Base-by-base conservation (phyloP, 768 basidiomycete genomes). In the Kwoniella newhampshirensis region DNA sequence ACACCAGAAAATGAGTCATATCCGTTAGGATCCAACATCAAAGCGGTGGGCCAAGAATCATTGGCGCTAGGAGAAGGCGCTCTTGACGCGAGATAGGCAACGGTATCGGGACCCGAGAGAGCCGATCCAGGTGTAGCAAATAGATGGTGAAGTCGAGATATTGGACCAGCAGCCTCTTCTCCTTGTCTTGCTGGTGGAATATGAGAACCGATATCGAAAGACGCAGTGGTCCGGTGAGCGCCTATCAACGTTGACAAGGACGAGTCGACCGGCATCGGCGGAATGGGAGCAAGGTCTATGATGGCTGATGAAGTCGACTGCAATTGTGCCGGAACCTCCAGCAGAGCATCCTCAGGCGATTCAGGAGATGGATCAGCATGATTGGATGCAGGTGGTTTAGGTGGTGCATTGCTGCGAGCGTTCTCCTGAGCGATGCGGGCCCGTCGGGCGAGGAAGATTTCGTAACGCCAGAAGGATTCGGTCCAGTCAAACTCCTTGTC, bases 401-500 rank as follows among this genome's bases (percentile, higher is more conserved):
- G 25, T 25, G 18, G 18, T 15, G 26, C 37, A n/a, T n/a, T n/a
- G n/a, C n/a, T n/a, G n/a, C n/a, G n/a, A n/a, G n/a, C n/a, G n/a
- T n/a, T n/a, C n/a, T n/a, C n/a, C n/a, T n/a, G n/a, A n/a, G n/a
- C n/a, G 11, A 37, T 40, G 4, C 47, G 47, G 15, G 47, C 32
- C 28, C 53, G 53, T 6, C 53, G 28, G 4, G 53, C 45, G 21
- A 54, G 44, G 32, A 54, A 39, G 11, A 56, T 35, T 23, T 56
- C 54, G 27, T 56, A 56, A 13, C 54, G 46, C 54, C 54, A 56
- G 40, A 56, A 56, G 7, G 54, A 56, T 21, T 56, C 54, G 20
- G 45, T 56, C 46, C 45, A 56, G 21, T 56, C 54, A 21, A 56
- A 56, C 13, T 56, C 54, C 28, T 48, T 23, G 11, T 39, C 39